Evolutionary conservation across 495 filamentous ascomycete genomes (phyloP).

Genomic region (Annulohypoxylon moriforme): DNA sequence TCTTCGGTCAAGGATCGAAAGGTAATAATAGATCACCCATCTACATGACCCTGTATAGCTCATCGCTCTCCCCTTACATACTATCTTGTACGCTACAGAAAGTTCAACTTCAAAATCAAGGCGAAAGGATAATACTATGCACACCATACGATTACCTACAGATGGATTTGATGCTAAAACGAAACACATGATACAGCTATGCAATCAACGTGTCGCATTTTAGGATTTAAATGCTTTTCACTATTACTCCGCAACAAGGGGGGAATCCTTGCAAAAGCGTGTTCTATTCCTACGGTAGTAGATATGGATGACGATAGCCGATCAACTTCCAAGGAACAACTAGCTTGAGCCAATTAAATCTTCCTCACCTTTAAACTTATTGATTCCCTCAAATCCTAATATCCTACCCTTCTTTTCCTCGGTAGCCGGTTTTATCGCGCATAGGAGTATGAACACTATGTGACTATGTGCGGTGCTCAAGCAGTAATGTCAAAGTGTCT

Average conservation of each 20-base stretch:
- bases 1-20: neutral
- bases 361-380: constrained; percentile 1
- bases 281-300: constrained; percentile 28
- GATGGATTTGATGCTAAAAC: constrained; percentile 18
- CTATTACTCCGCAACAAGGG: constrained; percentile 22
- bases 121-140: neutral
- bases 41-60: neutral
- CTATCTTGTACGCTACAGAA: neutral
- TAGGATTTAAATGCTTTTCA: constrained; percentile 26
- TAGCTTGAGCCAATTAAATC: constrained; percentile 11
- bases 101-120: neutral
- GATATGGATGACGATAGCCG: constrained; percentile 26
- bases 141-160: constrained; percentile 3
- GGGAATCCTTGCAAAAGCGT: constrained; percentile 13
- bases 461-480: neutral
- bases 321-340: constrained; percentile 18
- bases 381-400: constrained; percentile 34
- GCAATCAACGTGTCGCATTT: constrained; percentile 19
- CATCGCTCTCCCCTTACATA: neutral
- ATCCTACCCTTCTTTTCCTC: constrained; percentile 15
- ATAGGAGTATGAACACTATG: neutral
- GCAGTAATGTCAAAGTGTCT: neutral
- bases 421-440: constrained; percentile 3
- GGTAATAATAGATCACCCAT: constrained; percentile 2
- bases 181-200: constrained; percentile 12